These are phyloP conservation scores for Coemansia asiatica DNA, from an alignment of 192 early-diverging fungal species.

Conservation along the genomic window DNA sequence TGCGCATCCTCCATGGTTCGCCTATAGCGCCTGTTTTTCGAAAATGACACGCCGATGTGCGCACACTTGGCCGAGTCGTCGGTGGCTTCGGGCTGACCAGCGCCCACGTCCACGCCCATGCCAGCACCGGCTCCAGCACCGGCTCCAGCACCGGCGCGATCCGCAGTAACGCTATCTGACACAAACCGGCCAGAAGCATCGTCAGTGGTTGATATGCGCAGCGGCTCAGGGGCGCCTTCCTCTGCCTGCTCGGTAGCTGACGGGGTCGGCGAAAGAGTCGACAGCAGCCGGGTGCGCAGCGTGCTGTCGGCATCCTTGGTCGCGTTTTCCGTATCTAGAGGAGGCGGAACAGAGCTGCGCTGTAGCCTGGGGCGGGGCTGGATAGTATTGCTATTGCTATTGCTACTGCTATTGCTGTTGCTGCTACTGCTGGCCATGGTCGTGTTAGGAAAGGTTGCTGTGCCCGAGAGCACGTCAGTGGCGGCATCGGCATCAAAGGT, in stretches of 20 bases:
- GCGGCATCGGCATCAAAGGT: constrained; percentile 17
- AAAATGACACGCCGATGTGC: constrained; percentile 47
- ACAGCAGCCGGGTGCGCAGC: constrained; percentile 26
- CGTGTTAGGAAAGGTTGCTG: constrained; percentile 19
- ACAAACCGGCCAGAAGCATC: not conserved
- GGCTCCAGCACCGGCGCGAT: not conserved
- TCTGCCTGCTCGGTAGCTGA: not conserved
- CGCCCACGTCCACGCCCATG: not conserved
- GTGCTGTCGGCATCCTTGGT: constrained; percentile 28
- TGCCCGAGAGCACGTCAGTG: constrained; percentile 5
- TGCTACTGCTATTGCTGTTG: constrained; percentile 8
- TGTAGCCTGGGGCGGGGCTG: constrained; percentile 43
- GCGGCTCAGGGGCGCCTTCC: constrained; percentile 9
- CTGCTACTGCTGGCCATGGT: no score
- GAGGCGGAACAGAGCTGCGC: constrained; percentile 49
- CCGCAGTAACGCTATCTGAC: not conserved
- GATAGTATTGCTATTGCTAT: constrained; percentile 15
- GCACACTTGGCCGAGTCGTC: constrained; percentile 13
- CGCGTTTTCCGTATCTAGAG: constrained; percentile 49
- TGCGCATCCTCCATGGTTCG: constrained; percentile 99
- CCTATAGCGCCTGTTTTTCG: constrained; percentile 79
- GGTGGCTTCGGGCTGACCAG: not conserved
- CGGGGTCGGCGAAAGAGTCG: constrained; percentile 24
- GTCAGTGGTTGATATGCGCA: not conserved
- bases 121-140: not conserved